phyloP scores from a whole-genome alignment of 108 stramenopile genomes.

The Cyclotella distinguenda region DNA sequence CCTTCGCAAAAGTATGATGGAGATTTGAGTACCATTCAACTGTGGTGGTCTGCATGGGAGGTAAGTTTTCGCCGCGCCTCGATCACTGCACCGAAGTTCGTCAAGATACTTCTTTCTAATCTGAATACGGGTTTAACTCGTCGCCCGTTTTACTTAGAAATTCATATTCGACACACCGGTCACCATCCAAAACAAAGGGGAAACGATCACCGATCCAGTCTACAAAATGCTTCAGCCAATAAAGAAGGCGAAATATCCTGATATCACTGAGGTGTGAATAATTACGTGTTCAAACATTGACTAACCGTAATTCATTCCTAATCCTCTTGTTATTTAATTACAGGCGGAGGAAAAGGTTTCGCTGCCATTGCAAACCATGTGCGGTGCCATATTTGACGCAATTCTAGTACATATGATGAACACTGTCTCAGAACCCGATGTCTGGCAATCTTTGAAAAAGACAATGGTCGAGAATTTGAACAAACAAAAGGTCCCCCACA shows the following conservation, averaged over 20 bases:
- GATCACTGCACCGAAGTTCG: not conserved
- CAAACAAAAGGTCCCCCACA: conserved; percentile 84
- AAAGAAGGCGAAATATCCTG: conserved; percentile 89
- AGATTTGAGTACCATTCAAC: conserved; percentile 58
- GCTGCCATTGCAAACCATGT: conserved; percentile 87
- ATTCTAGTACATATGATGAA: conserved; percentile 96
- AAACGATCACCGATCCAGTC: conserved; percentile 54
- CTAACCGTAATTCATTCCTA: no score
- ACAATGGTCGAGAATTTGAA: conserved; percentile 90
- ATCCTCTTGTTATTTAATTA: no score
- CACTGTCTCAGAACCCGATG: conserved; percentile 59
- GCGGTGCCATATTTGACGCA: conserved; percentile 91
- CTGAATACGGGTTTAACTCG: not conserved
- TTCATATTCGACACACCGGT: conserved; percentile 88
- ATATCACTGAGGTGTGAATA: conserved; percentile 72
- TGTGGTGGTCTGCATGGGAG: conserved; percentile 92
- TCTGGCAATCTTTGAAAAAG: conserved; percentile 85
- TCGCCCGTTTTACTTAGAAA: not conserved
- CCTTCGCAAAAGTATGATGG: conserved; percentile 53
- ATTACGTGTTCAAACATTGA: not conserved
- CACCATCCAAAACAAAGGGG: conserved; percentile 59
- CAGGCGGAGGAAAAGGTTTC: conserved; percentile 81
- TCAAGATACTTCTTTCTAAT: not conserved
- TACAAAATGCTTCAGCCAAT: conserved; percentile 87
- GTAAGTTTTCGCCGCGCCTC: not conserved